phyloP scores from a whole-genome alignment of 2,329 filamentous ascomycete species.

The Leptodontidium sp. region DNA sequence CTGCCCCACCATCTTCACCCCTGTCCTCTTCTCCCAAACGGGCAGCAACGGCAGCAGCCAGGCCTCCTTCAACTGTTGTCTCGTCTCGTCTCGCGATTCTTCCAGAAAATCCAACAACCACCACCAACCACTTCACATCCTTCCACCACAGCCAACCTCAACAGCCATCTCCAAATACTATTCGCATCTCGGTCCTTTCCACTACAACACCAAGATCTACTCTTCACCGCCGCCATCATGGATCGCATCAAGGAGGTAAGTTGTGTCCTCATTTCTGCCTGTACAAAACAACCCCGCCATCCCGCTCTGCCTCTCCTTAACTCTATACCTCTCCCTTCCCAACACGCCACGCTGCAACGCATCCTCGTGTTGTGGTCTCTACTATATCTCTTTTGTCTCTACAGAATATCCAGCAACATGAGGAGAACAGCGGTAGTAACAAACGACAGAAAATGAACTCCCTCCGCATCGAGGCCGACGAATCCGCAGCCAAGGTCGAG shows the following conservation, averaged over 20 bases:
- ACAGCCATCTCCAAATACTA: slow-evolving; percentile 7
- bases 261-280: slow-evolving; percentile 41
- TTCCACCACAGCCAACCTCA: slow-evolving; percentile 7
- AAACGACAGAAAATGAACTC: slow-evolving; percentile 83
- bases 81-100: slow-evolving; percentile 7
- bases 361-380: slow-evolving; percentile 8
- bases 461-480: slow-evolving; percentile 93
- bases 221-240: slow-evolving; percentile 60
- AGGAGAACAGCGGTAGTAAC: slow-evolving; percentile 12
- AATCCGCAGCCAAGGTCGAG: slow-evolving; percentile 80
- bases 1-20: slow-evolving; percentile 11
- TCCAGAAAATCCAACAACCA: slow-evolving; percentile 11
- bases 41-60: slow-evolving; percentile 8
- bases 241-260: slow-evolving; percentile 91
- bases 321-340: slow-evolving; percentile 1
- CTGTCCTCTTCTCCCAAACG: slow-evolving; percentile 19
- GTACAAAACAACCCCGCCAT: slow-evolving; percentile 44
- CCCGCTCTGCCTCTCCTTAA: slow-evolving; percentile 1
- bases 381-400: slow-evolving; percentile 8
- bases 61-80: neutral
- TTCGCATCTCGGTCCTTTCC: slow-evolving; percentile 8
- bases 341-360: slow-evolving; percentile 12
- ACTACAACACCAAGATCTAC: slow-evolving; percentile 16
- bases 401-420: slow-evolving; percentile 8
- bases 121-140: neutral